Conservation (phyloP, 2,329 filamentous ascomycete species). For the Zymoseptoria pseudotritici region DNA sequence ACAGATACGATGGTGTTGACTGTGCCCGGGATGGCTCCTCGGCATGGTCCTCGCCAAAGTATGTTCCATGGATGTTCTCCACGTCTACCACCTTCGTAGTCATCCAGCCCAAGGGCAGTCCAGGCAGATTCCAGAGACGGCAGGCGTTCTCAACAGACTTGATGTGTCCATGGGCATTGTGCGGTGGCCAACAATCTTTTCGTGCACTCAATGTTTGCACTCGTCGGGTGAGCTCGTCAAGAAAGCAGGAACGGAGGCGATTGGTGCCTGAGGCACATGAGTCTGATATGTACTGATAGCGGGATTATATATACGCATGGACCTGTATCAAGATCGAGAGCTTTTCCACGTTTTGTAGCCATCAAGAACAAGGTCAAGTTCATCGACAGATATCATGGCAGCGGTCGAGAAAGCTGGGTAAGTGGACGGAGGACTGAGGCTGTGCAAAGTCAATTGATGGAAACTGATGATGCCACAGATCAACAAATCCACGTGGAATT, state of each 20-base stretch:
- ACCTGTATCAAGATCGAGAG: background rate
- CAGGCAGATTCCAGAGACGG: background rate
- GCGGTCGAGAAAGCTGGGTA: conserved; percentile 8
- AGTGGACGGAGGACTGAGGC: background rate
- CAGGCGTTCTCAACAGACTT: background rate
- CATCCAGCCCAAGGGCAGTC: background rate
- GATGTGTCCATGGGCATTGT: too few relatives aligned
- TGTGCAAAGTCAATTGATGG: background rate
- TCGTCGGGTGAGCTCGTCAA: too few relatives aligned
- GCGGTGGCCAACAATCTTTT: too few relatives aligned
- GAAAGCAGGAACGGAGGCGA: too few relatives aligned
- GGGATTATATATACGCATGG: background rate
- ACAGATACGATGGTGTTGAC: background rate
- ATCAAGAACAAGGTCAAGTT: background rate
- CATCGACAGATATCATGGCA: background rate
- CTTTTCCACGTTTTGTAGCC: background rate
- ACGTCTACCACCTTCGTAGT: background rate
- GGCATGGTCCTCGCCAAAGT: background rate
- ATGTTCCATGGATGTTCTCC: background rate
- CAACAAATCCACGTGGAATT: conserved; percentile 73
- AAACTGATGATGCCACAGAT: background rate
- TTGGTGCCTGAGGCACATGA: background rate
- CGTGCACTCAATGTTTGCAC: too few relatives aligned
- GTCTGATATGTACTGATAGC: background rate
- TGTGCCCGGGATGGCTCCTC: background rate